Evolutionary conservation across 2,329 filamentous ascomycete genomes (phyloP), one percentile per base, ranked within the genome.

Genomic region (Shiraia sp.): DNA sequence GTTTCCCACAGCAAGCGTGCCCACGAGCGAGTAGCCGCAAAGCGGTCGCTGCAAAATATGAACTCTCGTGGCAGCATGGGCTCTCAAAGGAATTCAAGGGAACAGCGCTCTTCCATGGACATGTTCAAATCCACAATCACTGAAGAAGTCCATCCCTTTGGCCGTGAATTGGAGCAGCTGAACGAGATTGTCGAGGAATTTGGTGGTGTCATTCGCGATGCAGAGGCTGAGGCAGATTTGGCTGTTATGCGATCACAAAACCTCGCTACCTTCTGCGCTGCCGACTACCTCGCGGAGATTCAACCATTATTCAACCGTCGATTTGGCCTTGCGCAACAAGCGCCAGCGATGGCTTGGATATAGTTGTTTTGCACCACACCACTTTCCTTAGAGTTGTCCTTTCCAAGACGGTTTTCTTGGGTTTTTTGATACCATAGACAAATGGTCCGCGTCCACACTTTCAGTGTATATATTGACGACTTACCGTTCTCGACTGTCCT

Each of bases 121-220:
- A 70, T 75, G 62, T 72, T 77, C 64, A 49, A 40, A 14, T 42
- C 45, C 42, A 53, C 60, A 43, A 58, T 56, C 53, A 60, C 51
- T 42, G 59, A 67, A 63, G 50, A 79, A 69, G 25, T 71, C 32
- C 82, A 93, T 66, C 92, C 92, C 0, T 97, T 97, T 60, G 89
- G 89, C 38, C 85, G 86, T 36, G 93, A 99, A 71, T 76, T 97
- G 38, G 90, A 89, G 42, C 87, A 97, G 71, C 88, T 97, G 16
- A 90, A 90, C 38, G 93, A 97, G 71, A 80, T 96, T 12, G 92
- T 87, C 0, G 93, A 97, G 72, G 91, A 96, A 70, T 92, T 90
- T 56, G 83, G 83, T 29, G 65, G 66, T 33, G 72, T 69, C 1
- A 77, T 83, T 22, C 78, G 79, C 49, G 78, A 82, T 45, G 77